phyloP scores from a whole-genome alignment of 805 yeast genomes.

The Isabelozyma gotoi region DNA sequence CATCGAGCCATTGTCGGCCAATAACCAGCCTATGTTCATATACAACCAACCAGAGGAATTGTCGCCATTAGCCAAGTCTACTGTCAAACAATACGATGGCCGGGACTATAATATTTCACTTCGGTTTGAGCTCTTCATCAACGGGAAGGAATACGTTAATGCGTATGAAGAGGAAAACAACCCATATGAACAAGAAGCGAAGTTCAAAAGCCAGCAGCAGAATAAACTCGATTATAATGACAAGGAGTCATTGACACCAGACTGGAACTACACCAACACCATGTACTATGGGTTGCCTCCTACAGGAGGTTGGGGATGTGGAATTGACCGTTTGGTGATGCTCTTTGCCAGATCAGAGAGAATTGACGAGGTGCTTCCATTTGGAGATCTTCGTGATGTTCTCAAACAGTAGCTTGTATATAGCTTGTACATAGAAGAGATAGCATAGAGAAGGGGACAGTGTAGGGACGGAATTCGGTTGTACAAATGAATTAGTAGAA shows the following conservation, averaged over 20 bases:
- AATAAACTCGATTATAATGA: slow-evolving; percentile 52
- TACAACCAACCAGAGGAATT: slow-evolving; percentile 79
- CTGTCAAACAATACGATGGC: slow-evolving; percentile 25
- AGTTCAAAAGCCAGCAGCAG: slow-evolving; percentile 60
- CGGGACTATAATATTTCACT: slow-evolving; percentile 47
- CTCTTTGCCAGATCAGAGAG: slow-evolving; percentile 60
- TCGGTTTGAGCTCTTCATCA: slow-evolving; percentile 82
- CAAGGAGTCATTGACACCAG: slow-evolving; percentile 67
- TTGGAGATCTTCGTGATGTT: slow-evolving; percentile 75
- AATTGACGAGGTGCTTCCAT: slow-evolving; percentile 73
- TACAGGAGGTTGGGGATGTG: slow-evolving; percentile 98
- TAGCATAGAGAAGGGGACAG: too few relatives aligned
- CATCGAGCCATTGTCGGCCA: slow-evolving; percentile 62
- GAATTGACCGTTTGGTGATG: slow-evolving; percentile 88
- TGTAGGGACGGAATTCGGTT: too few relatives aligned
- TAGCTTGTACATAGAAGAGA: too few relatives aligned
- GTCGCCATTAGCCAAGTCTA: slow-evolving; percentile 87
- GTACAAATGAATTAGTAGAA: too few relatives aligned
- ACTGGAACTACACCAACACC: slow-evolving; percentile 63
- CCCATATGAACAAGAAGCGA: slow-evolving; percentile 66
- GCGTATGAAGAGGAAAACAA: slow-evolving; percentile 97
- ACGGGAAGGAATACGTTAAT: slow-evolving; percentile 79
- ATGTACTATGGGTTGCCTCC: slow-evolving; percentile 97
- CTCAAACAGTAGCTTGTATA: slow-evolving; percentile 40
- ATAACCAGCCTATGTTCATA: slow-evolving; percentile 63